phyloP scores from a whole-genome alignment of 805 yeast genomes.

The Saccharomycopsis schoenii region DNA sequence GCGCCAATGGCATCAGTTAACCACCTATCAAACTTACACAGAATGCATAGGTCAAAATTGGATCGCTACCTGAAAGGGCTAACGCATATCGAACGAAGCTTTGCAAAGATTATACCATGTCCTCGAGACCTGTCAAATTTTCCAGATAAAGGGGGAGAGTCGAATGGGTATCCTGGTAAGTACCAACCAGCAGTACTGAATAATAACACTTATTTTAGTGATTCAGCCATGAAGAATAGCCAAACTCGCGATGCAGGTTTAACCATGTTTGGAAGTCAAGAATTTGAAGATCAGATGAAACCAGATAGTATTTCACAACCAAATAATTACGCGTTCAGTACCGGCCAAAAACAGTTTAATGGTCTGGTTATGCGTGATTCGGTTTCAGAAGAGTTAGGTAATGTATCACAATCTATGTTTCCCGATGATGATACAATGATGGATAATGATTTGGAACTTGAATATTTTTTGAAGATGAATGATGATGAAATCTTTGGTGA shows the following conservation, averaged over 20 bases:
- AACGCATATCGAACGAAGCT: not conserved
- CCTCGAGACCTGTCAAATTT: not conserved
- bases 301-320: not conserved
- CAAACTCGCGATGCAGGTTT: not conserved
- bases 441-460: not conserved
- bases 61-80: not conserved
- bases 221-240: too few relatives aligned
- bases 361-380: not conserved
- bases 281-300: not conserved
- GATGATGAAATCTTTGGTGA: not conserved
- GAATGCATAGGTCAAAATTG: not conserved
- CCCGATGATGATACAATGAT: not conserved
- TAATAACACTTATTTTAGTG: too few relatives aligned
- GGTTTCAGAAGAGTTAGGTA: not conserved
- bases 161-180: not conserved
- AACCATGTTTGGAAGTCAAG: not conserved
- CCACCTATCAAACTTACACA: not conserved
- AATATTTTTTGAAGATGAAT: not conserved
- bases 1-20: not conserved
- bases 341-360: not conserved
- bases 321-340: not conserved
- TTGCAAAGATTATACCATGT: not conserved
- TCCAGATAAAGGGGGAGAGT: not conserved
- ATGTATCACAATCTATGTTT: not conserved
- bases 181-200: not conserved